Evolutionary conservation across 805 yeast species (phyloP).

Genomic region (Vanderwaltozyma verrucispora): DNA sequence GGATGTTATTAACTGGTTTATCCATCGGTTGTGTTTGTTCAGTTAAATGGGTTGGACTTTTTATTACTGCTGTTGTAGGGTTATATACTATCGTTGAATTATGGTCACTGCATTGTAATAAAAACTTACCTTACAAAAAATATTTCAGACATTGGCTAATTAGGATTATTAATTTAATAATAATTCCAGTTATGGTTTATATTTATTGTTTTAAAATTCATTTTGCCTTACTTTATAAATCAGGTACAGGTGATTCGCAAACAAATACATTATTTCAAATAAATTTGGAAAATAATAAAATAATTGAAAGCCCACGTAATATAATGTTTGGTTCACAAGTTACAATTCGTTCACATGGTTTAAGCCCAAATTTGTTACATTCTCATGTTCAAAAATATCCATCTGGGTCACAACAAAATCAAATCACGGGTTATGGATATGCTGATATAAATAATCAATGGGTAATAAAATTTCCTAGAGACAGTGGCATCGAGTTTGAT

Average conservation of each 20-base stretch:
- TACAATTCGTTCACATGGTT: constrained; percentile 51
- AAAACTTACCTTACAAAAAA: constrained; percentile 17
- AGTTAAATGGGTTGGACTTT: constrained; percentile 79
- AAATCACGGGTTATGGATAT: constrained; percentile 68
- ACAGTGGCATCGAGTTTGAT: constrained; percentile 29
- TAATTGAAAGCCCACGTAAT: constrained; percentile 61
- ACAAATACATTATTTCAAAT: constrained; percentile 88
- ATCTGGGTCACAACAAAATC: constrained; percentile 69
- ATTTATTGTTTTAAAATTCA: constrained; percentile 70
- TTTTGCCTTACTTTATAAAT: constrained; percentile 58
- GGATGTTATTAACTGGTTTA: constrained; percentile 54
- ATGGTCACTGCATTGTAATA: constrained; percentile 32
- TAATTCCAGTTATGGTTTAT: constrained; percentile 64
- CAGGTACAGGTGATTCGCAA: constrained; percentile 91
- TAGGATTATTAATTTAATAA: constrained; percentile 54
- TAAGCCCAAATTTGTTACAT: constrained; percentile 64
- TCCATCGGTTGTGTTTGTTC: constrained; percentile 77
- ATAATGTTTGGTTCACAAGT: constrained; percentile 43
- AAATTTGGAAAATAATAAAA: constrained; percentile 57
- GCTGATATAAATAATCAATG: constrained; percentile 68
- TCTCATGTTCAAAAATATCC: constrained; percentile 68
- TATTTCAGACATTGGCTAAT: constrained; percentile 62
- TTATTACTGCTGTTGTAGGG: constrained; percentile 52
- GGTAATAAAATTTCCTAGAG: constrained; percentile 42
- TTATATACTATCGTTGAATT: constrained; percentile 47